A percentile compares a stretch with the other conserved stretches of the same genome.
phyloP scores from a whole-genome alignment of 306 rosid species.

The Inga oerstediana region DNA sequence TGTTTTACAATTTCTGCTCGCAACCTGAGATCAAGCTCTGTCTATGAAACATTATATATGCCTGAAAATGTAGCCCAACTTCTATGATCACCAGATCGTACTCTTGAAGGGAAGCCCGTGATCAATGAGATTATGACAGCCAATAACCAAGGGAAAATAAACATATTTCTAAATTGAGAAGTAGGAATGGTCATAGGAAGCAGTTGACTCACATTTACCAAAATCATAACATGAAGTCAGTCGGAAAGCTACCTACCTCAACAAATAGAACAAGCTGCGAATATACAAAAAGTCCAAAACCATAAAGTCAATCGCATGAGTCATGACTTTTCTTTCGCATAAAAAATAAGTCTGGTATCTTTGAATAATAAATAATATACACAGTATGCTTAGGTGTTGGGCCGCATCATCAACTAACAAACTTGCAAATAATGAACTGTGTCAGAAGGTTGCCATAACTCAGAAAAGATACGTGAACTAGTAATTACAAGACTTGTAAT shows the following conservation, averaged over 20 bases:
- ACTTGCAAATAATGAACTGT: neutral
- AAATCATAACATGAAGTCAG: slow-evolving; percentile 36
- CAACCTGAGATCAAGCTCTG: neutral
- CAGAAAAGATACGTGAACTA: neutral
- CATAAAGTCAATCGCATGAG: slow-evolving; percentile 3
- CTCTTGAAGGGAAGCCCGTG: neutral
- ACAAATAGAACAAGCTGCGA: slow-evolving; percentile 25
- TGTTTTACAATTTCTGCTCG: neutral
- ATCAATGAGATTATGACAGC: neutral
- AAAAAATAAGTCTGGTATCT: neutral
- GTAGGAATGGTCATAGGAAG: neutral
- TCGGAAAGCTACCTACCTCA: slow-evolving; percentile 49
- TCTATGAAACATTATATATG: neutral
- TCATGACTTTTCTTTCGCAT: neutral
- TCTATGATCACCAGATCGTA: neutral
- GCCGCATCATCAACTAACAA: slow-evolving; percentile 9
- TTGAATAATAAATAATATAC: neutral
- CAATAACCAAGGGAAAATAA: neutral
- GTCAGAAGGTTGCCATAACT: neutral
- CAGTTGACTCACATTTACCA: slow-evolving; percentile 36
- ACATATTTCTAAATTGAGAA: slow-evolving; percentile 6
- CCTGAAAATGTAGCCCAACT: neutral
- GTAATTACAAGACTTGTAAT: neutral
- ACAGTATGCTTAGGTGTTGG: neutral
- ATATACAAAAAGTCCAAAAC: neutral